These are phyloP conservation scores for Hepatocystis sp. DNA, from an alignment of 169 alveolate genomes.

Conservation along the genomic window DNA sequence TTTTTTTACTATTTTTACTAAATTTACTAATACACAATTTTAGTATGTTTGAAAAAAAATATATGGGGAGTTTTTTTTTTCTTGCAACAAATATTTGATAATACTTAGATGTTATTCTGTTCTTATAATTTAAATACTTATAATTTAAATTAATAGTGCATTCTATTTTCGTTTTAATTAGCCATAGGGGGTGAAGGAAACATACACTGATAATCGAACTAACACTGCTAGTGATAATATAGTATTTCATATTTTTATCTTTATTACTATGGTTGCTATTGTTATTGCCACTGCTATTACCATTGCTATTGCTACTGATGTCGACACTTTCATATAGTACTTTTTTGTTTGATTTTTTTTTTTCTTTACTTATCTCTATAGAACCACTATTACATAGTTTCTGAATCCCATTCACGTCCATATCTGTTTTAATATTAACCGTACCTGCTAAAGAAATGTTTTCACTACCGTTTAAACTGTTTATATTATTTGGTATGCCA, in stretches of 20 bases:
- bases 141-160: slow-evolving; percentile 73
- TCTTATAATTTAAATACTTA: slow-evolving; percentile 60
- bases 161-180: slow-evolving; percentile 63
- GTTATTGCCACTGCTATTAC: too few relatives aligned
- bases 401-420: too few relatives aligned
- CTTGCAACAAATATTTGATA: slow-evolving; percentile 31
- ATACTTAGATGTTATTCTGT: slow-evolving; percentile 40
- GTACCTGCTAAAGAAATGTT: neutral
- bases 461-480: slow-evolving; percentile 1
- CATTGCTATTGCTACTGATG: too few relatives aligned
- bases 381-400: too few relatives aligned
- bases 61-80: slow-evolving; percentile 2
- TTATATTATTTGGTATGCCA: too few relatives aligned
- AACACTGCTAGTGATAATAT: slow-evolving; percentile 54
- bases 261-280: too few relatives aligned
- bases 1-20: slow-evolving; percentile 2
- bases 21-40: neutral
- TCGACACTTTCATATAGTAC: too few relatives aligned
- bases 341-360: too few relatives aligned
- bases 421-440: too few relatives aligned
- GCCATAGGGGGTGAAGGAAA: slow-evolving; percentile 67
- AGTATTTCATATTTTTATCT: slow-evolving; percentile 58
- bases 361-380: too few relatives aligned
- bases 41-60: neutral
- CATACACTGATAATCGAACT: slow-evolving; percentile 53